Percentiles rank a stretch among this genome's conserved stretches.
Conservation (phyloP, 768 basidiomycete species). For the Boletus vermiculosoides region DNA sequence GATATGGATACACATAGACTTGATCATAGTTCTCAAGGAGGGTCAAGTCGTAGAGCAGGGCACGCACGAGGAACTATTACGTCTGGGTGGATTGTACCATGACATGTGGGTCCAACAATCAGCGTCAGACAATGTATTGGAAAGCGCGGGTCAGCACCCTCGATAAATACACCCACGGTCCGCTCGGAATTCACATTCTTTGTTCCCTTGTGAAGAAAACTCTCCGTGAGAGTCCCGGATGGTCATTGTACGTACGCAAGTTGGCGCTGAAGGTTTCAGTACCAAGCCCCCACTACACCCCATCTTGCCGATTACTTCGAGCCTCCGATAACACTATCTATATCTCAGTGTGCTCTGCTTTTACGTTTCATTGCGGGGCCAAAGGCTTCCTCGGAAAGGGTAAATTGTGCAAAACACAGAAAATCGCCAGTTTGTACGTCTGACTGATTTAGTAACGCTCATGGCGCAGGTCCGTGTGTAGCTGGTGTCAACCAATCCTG, state of each 20-base stretch:
- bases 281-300: not conserved
- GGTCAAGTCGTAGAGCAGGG: slow-evolving; percentile 91
- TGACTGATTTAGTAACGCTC: too few species aligned
- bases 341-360: too few species aligned
- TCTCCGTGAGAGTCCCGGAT: not conserved
- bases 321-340: too few species aligned
- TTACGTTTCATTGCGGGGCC: too few species aligned
- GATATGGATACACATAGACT: slow-evolving; percentile 46
- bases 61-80: slow-evolving; percentile 84
- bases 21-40: slow-evolving; percentile 92
- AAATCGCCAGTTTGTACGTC: too few species aligned
- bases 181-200: not conserved
- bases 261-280: not conserved
- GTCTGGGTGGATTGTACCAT: slow-evolving; percentile 64
- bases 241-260: not conserved
- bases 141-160: slow-evolving; percentile 9
- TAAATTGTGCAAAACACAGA: too few species aligned
- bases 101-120: slow-evolving; percentile 84
- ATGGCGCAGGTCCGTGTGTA: too few species aligned
- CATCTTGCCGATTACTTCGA: too few species aligned
- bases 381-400: too few species aligned
- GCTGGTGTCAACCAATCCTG: too few species aligned
- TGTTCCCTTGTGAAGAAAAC: not conserved
- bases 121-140: slow-evolving; percentile 33
- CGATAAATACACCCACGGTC: not conserved